Percentiles rank a stretch among this genome's conserved stretches.
Conservation (phyloP, 2,329 filamentous ascomycete species). For the Penicillium sp. region DNA sequence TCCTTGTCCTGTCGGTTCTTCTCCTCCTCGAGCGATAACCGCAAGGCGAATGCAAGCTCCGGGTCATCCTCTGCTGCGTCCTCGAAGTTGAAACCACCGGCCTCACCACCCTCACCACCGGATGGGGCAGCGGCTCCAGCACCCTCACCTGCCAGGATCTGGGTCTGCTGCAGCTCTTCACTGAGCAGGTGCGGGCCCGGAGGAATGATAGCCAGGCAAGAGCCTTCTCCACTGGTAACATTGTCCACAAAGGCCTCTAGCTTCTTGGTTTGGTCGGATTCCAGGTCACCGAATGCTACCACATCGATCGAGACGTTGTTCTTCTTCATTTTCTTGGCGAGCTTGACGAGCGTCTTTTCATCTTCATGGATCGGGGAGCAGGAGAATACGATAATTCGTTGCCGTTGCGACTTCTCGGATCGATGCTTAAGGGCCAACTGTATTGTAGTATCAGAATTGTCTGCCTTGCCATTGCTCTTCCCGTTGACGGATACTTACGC, state of each 20-base stretch:
- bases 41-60: slow-evolving; percentile 86
- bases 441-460: slow-evolving; percentile 3
- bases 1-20: slow-evolving; percentile 89
- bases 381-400: slow-evolving; percentile 95
- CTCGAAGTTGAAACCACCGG: slow-evolving; percentile 67
- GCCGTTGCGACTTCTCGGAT: slow-evolving; percentile 94
- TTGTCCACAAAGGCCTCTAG: slow-evolving; percentile 90
- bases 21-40: slow-evolving; percentile 98
- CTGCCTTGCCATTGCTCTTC: background rate
- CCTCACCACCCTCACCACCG: slow-evolving; percentile 54
- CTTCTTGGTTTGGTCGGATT: slow-evolving; percentile 85
- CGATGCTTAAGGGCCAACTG: slow-evolving; percentile 96
- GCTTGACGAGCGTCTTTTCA: slow-evolving; percentile 81
- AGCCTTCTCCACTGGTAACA: slow-evolving; percentile 88
- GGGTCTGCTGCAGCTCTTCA: slow-evolving; percentile 84
- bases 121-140: slow-evolving; percentile 52
- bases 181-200: slow-evolving; percentile 90
- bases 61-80: slow-evolving; percentile 84
- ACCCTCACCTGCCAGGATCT: slow-evolving; percentile 83
- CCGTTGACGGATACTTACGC: slow-evolving; percentile 60
- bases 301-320: slow-evolving; percentile 92
- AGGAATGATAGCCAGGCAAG: slow-evolving; percentile 84
- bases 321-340: slow-evolving; percentile 99
- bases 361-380: slow-evolving; percentile 90
- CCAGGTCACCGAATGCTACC: slow-evolving; percentile 89